Conservation (phyloP, 148 eudicot species). For the Persicaria tinctoria region DNA sequence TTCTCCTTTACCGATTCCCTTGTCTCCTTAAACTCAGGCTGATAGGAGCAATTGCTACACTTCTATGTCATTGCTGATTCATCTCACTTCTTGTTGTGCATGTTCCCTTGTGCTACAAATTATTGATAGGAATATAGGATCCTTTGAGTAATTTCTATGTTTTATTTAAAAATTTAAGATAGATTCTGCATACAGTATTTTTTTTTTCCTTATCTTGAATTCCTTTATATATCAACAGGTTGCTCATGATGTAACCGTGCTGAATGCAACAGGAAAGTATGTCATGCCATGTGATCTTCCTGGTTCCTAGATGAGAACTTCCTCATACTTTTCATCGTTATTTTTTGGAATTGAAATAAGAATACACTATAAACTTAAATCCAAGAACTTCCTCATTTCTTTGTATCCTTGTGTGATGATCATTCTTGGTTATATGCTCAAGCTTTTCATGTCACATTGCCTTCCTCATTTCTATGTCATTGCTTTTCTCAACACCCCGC, state of each 20-base stretch:
- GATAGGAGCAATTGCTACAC: too few relatives aligned
- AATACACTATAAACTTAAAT: not conserved
- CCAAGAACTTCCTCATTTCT: not conserved
- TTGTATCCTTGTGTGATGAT: not conserved
- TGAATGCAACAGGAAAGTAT: conserved; percentile 89
- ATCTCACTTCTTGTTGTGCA: too few relatives aligned
- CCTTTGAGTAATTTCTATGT: not conserved
- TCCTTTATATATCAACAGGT: conserved; percentile 38
- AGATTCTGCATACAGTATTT: not conserved
- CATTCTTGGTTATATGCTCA: not conserved
- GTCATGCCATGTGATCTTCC: conserved; percentile 82
- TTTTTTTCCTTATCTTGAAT: not conserved
- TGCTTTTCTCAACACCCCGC: conserved; percentile 79
- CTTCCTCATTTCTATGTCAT: too few relatives aligned
- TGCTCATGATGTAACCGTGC: conserved; percentile 59
- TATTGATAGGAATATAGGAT: not conserved
- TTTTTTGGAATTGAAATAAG: not conserved
- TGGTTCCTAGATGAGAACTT: not conserved
- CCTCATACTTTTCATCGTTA: not conserved
- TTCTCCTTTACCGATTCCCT: too few relatives aligned
- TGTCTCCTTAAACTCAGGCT: too few relatives aligned
- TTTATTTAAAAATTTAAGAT: not conserved
- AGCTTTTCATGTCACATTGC: conserved; percentile 12
- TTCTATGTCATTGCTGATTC: too few relatives aligned
- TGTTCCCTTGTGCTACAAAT: too few relatives aligned